Percentiles rank a stretch among this genome's conserved stretches.
Evolutionary conservation across 768 basidiomycete species (phyloP).

Genomic region (Tricholoma terreum): DNA sequence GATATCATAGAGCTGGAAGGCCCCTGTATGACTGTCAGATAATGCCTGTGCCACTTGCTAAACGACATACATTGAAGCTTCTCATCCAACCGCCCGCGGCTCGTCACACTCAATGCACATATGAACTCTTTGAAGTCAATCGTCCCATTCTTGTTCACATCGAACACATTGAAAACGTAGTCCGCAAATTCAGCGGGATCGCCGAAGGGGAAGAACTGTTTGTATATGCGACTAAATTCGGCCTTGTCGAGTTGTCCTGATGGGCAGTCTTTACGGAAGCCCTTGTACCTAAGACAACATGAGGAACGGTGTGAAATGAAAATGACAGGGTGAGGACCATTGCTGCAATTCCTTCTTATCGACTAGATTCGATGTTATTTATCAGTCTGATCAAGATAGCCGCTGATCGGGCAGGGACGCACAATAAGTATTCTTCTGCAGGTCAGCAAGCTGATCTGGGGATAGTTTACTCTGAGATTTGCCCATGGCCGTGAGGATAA

Average conservation of each 20-base stretch:
- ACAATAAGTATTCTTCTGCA: conserved; percentile 99
- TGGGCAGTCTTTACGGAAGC: conserved; percentile 98
- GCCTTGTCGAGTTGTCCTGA: conserved; percentile 94
- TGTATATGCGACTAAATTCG: conserved; percentile 97
- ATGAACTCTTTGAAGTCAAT: conserved; percentile 99
- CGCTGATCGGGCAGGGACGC: conserved; percentile 25
- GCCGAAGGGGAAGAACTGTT: conserved; percentile 99
- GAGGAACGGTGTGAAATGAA: conserved; percentile 5
- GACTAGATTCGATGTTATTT: conserved; percentile 45
- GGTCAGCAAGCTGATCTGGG: conserved; percentile 87
- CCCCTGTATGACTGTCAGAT: conserved; percentile 61
- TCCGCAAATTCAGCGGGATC: conserved; percentile 96
- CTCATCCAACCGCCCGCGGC: conserved; percentile 90
- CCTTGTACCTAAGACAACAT: conserved; percentile 80
- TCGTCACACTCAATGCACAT: conserved; percentile 93
- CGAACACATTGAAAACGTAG: conserved; percentile 98
- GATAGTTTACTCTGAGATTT: conserved; percentile 96
- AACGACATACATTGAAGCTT: conserved; percentile 88
- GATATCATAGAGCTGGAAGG: conserved; percentile 98
- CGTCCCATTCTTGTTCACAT: conserved; percentile 90
- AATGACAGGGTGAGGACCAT: conserved; percentile 51
- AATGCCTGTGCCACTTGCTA: conserved; percentile 9
- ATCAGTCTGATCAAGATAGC: neutral
- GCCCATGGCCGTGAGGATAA: conserved; percentile 67
- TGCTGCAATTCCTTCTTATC: conserved; percentile 97